These are phyloP conservation scores for Cordyceps tenuipes DNA, from an alignment of 2,329 filamentous ascomycete genomes.

Conservation along the genomic window DNA sequence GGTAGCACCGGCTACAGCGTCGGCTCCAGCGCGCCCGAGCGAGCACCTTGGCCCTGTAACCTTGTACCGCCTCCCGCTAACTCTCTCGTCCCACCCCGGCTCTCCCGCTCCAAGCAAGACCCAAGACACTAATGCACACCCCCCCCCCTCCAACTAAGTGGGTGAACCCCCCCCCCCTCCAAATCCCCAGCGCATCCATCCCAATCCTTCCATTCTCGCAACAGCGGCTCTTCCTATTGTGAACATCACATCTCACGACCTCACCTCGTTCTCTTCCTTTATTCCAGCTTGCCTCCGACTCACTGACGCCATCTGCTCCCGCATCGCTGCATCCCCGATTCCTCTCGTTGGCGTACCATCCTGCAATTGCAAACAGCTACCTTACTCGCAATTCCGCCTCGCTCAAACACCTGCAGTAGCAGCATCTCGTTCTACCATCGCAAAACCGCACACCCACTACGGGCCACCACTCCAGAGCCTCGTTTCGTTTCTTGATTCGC, in stretches of 20 bases:
- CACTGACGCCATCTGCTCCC: neutral
- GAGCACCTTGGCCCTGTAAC: neutral
- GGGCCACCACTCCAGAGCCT: too few species aligned
- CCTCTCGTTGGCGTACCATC: neutral
- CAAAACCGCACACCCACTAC: too few species aligned
- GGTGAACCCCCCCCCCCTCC: neutral
- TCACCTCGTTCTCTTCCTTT: neutral
- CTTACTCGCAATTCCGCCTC: neutral
- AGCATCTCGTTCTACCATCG: too few species aligned
- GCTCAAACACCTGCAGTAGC: too few species aligned
- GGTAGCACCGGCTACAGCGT: neutral
- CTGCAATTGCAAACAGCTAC: neutral
- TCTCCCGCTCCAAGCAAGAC: neutral
- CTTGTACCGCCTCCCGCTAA: neutral
- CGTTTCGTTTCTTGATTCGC: neutral
- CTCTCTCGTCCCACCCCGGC: neutral
- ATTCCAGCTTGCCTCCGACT: neutral
- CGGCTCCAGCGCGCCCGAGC: neutral
- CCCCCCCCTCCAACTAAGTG: neutral
- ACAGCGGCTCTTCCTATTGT: conserved; percentile 2
- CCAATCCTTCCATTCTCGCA: conserved; percentile 1
- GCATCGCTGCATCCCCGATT: neutral
- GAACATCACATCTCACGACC: conserved; percentile 6
- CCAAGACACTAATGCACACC: neutral
- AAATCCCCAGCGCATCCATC: neutral